A percentile compares a stretch with the other conserved stretches of the same genome.
phyloP scores from a whole-genome alignment of 371 early-diverging fungal genomes.

The Mucor indicus region DNA sequence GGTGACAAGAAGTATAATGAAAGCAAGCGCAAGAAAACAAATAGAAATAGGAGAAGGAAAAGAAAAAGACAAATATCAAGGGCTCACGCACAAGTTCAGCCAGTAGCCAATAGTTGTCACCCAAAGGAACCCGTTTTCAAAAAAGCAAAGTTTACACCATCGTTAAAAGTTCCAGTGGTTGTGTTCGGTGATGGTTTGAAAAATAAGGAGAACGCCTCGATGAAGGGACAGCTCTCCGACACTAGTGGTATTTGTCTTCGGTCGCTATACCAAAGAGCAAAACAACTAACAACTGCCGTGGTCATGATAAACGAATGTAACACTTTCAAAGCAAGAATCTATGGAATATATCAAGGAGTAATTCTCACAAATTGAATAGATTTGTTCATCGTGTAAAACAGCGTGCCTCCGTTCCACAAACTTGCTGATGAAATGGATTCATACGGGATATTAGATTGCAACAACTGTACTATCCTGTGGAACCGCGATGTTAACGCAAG shows the following conservation, averaged over 20 bases:
- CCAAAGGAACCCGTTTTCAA: too few relatives aligned
- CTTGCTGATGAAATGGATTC: too few relatives aligned
- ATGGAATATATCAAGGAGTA: too few relatives aligned
- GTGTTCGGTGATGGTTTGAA: constrained; percentile 2
- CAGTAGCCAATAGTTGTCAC: too few relatives aligned
- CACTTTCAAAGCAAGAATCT: background rate
- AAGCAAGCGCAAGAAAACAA: background rate
- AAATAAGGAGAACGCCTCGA: background rate
- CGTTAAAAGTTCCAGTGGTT: background rate
- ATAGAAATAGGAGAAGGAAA: background rate
- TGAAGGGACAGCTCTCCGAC: background rate
- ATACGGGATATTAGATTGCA: background rate
- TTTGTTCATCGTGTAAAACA: too few relatives aligned
- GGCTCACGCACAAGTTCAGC: too few relatives aligned
- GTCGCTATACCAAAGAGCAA: background rate
- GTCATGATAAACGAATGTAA: background rate
- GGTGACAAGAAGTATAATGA: constrained; percentile 3
- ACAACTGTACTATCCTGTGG: constrained; percentile 1
- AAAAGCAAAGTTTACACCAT: background rate
- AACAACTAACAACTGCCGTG: background rate
- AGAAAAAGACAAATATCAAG: background rate
- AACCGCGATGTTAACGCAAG: constrained; percentile 11
- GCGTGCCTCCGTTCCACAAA: too few relatives aligned
- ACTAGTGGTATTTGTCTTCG: background rate
- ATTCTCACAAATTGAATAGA: too few relatives aligned